Evolutionary conservation across 768 basidiomycete genomes (phyloP).

Genomic region (Boletus subcaerulescens): DNA sequence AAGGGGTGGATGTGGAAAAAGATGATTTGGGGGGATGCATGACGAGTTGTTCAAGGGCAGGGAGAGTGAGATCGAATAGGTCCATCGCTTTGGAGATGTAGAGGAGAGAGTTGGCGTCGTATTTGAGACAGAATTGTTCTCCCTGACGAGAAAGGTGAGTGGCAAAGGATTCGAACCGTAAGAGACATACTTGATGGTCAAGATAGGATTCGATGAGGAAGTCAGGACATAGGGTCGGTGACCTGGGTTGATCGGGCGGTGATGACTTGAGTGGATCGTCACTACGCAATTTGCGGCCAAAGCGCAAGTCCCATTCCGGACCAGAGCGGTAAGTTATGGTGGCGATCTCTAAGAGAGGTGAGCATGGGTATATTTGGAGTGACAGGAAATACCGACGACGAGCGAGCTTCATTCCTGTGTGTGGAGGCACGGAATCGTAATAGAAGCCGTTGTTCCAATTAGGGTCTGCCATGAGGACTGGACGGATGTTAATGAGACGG

Average conservation of each 20-base stretch:
- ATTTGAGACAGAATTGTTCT: constrained; percentile 96
- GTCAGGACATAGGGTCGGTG: constrained; percentile 89
- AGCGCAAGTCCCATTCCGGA: constrained; percentile 99
- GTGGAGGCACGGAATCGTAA: constrained; percentile 92
- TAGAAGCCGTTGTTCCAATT: constrained; percentile 99
- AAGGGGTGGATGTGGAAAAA: constrained; percentile 12
- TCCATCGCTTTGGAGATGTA: constrained; percentile 99
- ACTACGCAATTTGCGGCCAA: constrained; percentile 70
- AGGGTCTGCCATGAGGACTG: constrained; percentile 98
- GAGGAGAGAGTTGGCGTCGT: constrained; percentile 98
- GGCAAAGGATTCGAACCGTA: background rate
- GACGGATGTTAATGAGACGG: constrained; percentile 1
- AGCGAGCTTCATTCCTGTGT: constrained; percentile 97
- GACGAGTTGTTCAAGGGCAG: constrained; percentile 68
- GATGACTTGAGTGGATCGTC: constrained; percentile 10
- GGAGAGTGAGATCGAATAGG: constrained; percentile 89
- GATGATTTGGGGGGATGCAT: constrained; percentile 37
- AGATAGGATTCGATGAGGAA: constrained; percentile 99
- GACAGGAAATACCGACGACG: constrained; percentile 61
- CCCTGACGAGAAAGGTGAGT: constrained; percentile 48
- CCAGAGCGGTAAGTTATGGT: constrained; percentile 99
- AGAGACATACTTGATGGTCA: constrained; percentile 67
- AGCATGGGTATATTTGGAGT: background rate
- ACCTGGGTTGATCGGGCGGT: constrained; percentile 20
- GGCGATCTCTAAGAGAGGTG: constrained; percentile 73